Evolutionary conservation across 2,329 filamentous ascomycete species (phyloP).

Genomic region (Aspergillus pseudonomiae): DNA sequence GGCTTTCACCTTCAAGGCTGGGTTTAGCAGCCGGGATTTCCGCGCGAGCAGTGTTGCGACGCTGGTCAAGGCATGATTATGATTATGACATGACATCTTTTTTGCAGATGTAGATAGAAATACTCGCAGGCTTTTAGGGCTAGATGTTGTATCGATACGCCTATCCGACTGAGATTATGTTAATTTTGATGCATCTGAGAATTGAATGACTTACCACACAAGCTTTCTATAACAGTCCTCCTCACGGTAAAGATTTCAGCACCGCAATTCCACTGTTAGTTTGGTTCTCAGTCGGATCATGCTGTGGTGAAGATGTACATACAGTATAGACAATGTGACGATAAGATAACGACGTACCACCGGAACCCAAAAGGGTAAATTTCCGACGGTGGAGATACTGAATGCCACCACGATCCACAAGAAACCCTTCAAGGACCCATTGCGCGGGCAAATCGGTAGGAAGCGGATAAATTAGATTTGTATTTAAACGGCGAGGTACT

Average conservation of each 20-base stretch:
- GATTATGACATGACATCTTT: neutral
- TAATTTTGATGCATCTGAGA: too few relatives aligned
- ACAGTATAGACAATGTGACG: too few relatives aligned
- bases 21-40: constrained; percentile 6
- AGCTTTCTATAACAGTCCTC: too few relatives aligned
- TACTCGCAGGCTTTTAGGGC: too few relatives aligned
- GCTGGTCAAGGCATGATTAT: neutral
- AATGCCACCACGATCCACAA: neutral
- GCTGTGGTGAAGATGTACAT: too few relatives aligned
- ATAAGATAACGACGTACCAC: neutral
- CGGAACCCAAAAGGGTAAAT: constrained; percentile 30
- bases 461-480: constrained; percentile 1
- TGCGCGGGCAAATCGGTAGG: neutral
- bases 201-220: too few relatives aligned
- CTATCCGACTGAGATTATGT: too few relatives aligned
- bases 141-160: too few relatives aligned
- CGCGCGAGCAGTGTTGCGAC: neutral
- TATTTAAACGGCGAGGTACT: neutral
- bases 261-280: too few relatives aligned
- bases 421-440: neutral
- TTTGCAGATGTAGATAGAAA: too few relatives aligned
- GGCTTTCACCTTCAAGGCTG: neutral
- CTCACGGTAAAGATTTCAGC: too few relatives aligned
- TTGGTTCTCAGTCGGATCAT: too few relatives aligned
- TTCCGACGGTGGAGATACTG: constrained; percentile 19